Base-by-base conservation (phyloP, 176 grass and related monocot genomes). In the Bromus sterilis region DNA sequence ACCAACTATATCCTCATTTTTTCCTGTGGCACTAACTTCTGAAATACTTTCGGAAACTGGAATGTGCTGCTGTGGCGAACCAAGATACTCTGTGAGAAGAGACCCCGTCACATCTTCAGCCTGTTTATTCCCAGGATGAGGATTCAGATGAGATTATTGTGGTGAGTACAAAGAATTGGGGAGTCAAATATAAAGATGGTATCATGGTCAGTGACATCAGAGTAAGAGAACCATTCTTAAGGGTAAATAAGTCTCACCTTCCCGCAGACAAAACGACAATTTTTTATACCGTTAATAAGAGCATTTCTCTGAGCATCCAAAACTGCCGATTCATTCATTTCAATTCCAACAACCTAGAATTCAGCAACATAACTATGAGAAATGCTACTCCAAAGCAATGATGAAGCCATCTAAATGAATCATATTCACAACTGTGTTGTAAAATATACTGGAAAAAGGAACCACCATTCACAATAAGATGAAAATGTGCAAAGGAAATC, bases 271-370 rank as follows among this genome's bases (percentile, higher is more conserved):
- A 95, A 99, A 31, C 91, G 90, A 21, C 91, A 99, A 81, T 93
- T 99, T 67, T 84, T 84, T 84, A 95, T 81, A 71, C 67, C 77
- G 33, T 99, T 99, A 80, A 95, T 88, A 56, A 91, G 71, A 66
- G 91, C 96, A 90, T 99, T 99, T 88, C 80, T 90, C 69, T 95
- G 33, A 66, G 96, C 96, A 93, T 99, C 93, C 65, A 57, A 65
- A 79, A 99, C 96, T 30, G 96, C 93, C 3, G 93, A 95, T 76
- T 91, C 91, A 84, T 99, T 99, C 96, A 99, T 95, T 89, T 99
- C 93, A 66, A 99, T 99, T 28, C 96, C 96, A 49, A 99, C 96
- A 76, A 99, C 96, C 95, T 97, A 84, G 14, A 57, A 82, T 56
- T 82, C 39, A 36, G 51, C 81, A 56, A 59, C 14, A 29, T 1